These are phyloP conservation scores for Nannizzia gypsea DNA, from an alignment of 2,329 filamentous ascomycete genomes.

Conservation along the genomic window DNA sequence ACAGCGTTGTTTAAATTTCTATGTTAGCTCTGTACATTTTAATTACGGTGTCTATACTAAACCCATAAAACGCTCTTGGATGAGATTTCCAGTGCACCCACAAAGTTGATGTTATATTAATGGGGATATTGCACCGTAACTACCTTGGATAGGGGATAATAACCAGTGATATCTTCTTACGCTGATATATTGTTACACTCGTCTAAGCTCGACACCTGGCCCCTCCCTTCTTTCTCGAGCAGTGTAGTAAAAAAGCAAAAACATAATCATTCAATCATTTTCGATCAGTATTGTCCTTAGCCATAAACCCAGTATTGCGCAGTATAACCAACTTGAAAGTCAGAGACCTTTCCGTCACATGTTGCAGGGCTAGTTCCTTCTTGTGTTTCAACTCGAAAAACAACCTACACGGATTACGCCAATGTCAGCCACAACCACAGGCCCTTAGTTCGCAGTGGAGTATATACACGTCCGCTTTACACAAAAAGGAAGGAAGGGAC, in stretches of 20 bases:
- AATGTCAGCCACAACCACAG: background rate
- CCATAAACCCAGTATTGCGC: conserved; percentile 37
- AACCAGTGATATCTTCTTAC: too few relatives aligned
- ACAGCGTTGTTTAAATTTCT: background rate
- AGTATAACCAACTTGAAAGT: conserved; percentile 28
- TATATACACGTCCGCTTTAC: background rate
- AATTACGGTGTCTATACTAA: background rate
- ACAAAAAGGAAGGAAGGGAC: background rate
- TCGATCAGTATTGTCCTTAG: conserved; percentile 11
- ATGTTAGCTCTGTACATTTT: background rate
- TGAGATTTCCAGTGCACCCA: too few relatives aligned
- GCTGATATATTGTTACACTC: too few relatives aligned
- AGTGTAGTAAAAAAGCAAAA: too few relatives aligned
- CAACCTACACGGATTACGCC: conserved; percentile 22
- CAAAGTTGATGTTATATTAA: too few relatives aligned
- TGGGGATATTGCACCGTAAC: too few relatives aligned
- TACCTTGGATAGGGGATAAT: too few relatives aligned
- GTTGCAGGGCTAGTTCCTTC: conserved; percentile 26
- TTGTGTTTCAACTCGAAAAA: conserved; percentile 32
- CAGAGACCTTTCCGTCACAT: conserved; percentile 23
- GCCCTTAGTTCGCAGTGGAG: background rate
- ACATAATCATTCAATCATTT: too few relatives aligned
- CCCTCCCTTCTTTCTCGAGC: too few relatives aligned
- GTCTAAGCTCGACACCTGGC: too few relatives aligned
- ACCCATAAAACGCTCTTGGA: too few relatives aligned